Conservation (phyloP, 495 filamentous ascomycete species). For the Thermothielavioides terrestris region DNA sequence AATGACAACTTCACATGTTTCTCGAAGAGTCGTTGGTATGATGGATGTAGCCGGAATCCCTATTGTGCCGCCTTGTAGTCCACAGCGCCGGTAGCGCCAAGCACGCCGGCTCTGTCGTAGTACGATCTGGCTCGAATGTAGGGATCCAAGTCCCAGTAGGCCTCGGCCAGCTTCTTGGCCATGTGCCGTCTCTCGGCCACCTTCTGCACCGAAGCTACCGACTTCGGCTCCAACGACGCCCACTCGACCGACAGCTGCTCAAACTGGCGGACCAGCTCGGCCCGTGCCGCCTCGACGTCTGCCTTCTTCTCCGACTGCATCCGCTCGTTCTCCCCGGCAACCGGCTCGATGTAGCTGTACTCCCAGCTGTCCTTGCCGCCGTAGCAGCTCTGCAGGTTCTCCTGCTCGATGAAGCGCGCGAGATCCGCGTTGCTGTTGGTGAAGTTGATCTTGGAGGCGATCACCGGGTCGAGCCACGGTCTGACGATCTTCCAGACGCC, state of each 20-base stretch:
- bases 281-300: neutral
- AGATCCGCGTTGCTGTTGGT: neutral
- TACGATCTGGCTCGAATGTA: constrained; percentile 8
- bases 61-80: constrained; percentile 6
- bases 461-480: constrained; percentile 10
- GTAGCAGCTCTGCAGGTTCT: constrained; percentile 6
- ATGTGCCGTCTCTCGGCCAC: neutral
- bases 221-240: neutral
- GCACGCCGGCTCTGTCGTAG: constrained; percentile 4
- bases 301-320: constrained; percentile 5
- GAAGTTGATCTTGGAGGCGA: constrained; percentile 11
- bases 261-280: constrained; percentile 5
- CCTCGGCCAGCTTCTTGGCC: neutral
- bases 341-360: constrained; percentile 6
- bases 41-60: neutral
- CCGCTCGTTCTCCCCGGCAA: constrained; percentile 1
- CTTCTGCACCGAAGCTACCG: neutral
- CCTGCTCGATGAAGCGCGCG: neutral
- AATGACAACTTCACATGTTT: no score
- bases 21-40: no score
- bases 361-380: constrained; percentile 6
- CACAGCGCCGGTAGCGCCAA: neutral
- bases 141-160: constrained; percentile 6
- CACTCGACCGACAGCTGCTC: constrained; percentile 6
- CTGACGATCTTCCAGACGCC: constrained; percentile 8